Conservation (phyloP, 1,284 basidiomycete genomes). For the Abortiporus biennis region DNA sequence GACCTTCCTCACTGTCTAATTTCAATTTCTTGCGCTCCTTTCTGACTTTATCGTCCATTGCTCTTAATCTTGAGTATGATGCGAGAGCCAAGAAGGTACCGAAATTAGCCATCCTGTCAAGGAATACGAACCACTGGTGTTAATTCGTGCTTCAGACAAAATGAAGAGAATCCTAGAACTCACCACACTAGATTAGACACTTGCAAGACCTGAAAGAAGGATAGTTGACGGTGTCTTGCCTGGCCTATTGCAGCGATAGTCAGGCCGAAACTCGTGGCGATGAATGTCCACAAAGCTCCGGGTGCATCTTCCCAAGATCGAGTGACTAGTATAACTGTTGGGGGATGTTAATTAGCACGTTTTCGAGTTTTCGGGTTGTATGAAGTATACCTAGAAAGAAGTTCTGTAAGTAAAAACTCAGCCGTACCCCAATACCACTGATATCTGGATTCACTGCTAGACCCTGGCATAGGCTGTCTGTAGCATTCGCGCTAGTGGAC, state of each 20-base stretch:
- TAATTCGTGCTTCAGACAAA: neutral
- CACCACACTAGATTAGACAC: slow-evolving; percentile 36
- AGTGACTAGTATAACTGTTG: slow-evolving; percentile 10
- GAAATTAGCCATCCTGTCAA: slow-evolving; percentile 32
- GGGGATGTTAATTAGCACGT: neutral
- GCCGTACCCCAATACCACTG: slow-evolving; percentile 32
- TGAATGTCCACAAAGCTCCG: slow-evolving; percentile 35
- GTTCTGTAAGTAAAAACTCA: slow-evolving; percentile 37
- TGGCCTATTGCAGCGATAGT: slow-evolving; percentile 31
- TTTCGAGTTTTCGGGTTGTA: neutral
- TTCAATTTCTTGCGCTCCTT: slow-evolving; percentile 1
- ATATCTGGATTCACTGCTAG: slow-evolving; percentile 27
- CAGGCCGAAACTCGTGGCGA: slow-evolving; percentile 33
- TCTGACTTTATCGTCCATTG: slow-evolving; percentile 2
- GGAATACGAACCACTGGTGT: neutral
- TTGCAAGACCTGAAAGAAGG: slow-evolving; percentile 30
- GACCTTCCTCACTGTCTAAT: too few relatives aligned
- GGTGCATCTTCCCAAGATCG: slow-evolving; percentile 23
- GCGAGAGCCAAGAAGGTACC: slow-evolving; percentile 33
- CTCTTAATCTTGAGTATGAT: slow-evolving; percentile 32
- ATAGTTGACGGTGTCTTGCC: slow-evolving; percentile 18
- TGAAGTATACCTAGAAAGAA: slow-evolving; percentile 9
- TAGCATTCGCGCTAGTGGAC: neutral
- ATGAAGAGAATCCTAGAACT: slow-evolving; percentile 4
- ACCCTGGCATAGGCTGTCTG: slow-evolving; percentile 1